phyloP scores from a whole-genome alignment of 148 eudicot species.

The Pouteria glomerata region DNA sequence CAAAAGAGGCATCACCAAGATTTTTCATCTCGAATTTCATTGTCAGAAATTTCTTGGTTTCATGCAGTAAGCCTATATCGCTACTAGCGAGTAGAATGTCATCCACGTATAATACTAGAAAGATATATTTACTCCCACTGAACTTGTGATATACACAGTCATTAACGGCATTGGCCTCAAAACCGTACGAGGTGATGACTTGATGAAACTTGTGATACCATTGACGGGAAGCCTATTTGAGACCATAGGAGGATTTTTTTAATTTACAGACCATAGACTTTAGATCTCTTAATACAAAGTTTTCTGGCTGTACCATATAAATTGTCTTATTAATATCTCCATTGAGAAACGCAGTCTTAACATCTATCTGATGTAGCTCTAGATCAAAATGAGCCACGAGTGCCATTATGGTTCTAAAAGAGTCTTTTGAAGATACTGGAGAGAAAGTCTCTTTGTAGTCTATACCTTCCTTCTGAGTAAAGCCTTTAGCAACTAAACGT shows the following conservation, averaged over 20 bases:
- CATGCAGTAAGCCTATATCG: not conserved
- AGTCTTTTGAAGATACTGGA: not conserved
- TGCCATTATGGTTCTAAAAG: not conserved
- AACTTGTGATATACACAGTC: not conserved
- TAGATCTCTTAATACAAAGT: not conserved
- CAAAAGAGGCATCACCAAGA: slow-evolving; percentile 2
- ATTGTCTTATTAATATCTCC: not conserved
- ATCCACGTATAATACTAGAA: not conserved
- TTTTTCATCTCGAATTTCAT: not conserved
- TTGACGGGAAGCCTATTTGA: not conserved
- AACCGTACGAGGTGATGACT: not conserved
- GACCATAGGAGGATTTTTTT: slow-evolving; percentile 5
- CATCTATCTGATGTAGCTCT: not conserved
- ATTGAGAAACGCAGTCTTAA: not conserved
- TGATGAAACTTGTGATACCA: not conserved
- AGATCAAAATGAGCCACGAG: not conserved
- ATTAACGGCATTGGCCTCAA: not conserved
- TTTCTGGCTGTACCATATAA: slow-evolving; percentile 2
- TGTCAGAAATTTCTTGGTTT: not conserved
- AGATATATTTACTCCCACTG: not conserved
- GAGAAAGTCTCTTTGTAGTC: not conserved
- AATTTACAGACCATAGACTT: not conserved
- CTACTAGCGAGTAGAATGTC: not conserved
- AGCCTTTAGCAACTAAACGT: not conserved
- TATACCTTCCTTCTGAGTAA: not conserved